phyloP scores from a whole-genome alignment of 805 yeast species.

The Cyberlindnera veronae region DNA sequence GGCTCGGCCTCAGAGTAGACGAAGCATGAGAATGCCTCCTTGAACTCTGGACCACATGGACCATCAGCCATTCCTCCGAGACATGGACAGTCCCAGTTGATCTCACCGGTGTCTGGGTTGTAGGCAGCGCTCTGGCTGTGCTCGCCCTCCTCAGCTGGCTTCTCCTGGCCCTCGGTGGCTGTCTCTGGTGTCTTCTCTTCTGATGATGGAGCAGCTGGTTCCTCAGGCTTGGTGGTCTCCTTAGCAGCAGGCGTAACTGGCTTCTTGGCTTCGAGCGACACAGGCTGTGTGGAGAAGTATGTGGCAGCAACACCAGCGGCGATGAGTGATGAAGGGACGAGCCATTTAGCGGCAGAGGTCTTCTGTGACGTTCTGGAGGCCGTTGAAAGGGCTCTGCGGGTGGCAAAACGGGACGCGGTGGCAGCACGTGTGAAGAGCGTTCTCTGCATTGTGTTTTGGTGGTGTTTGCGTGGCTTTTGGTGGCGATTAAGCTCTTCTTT shows the following conservation, averaged over 20 bases:
- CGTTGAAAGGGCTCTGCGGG: conserved; percentile 17
- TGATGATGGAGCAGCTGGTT: background rate
- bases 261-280: conserved; percentile 18
- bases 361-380: conserved; percentile 6
- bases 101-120: conserved; percentile 96
- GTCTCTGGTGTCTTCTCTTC: conserved; percentile 1
- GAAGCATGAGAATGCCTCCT: conserved; percentile 91
- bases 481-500: too few species aligned
- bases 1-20: conserved; percentile 93
- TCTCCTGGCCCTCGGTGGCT: conserved; percentile 13
- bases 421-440: conserved; percentile 8
- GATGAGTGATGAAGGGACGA: conserved; percentile 17
- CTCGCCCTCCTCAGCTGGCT: conserved; percentile 23
- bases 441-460: conserved; percentile 12
- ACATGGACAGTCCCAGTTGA: conserved; percentile 99
- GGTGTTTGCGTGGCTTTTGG: background rate
- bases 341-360: conserved; percentile 14
- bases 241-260: conserved; percentile 2
- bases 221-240: conserved; percentile 2
- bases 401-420: conserved; percentile 1
- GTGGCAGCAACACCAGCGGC: conserved; percentile 19
- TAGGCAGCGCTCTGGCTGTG: conserved; percentile 63
- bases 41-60: conserved; percentile 96
- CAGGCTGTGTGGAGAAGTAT: conserved; percentile 18
- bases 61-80: conserved; percentile 99